These are phyloP conservation scores for Malus hybrid DNA, from an alignment of 331 rosid species.

Conservation along the genomic window DNA sequence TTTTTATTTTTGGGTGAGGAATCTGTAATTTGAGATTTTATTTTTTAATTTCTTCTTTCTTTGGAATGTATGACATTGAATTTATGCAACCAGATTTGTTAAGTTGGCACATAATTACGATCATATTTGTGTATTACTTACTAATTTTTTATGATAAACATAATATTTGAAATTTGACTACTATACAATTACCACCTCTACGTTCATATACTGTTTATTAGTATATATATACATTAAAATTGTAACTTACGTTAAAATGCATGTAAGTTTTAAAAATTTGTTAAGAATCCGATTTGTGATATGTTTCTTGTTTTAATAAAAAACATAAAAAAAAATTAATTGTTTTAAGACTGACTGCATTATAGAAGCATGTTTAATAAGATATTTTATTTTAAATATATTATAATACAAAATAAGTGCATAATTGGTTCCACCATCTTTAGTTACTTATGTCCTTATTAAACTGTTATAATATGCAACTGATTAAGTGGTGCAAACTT, in stretches of 20 bases:
- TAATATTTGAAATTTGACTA: no score
- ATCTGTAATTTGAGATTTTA: slow-evolving; percentile 29
- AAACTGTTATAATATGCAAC: slow-evolving; percentile 1
- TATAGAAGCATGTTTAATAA: slow-evolving; percentile 1
- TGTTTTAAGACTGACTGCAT: slow-evolving; percentile 16
- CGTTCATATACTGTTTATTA: no score
- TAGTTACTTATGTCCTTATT: slow-evolving; percentile 10
- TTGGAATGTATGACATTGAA: slow-evolving; percentile 15
- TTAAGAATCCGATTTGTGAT: background rate
- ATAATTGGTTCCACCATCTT: slow-evolving; percentile 42
- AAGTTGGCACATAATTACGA: background rate
- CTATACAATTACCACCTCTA: background rate
- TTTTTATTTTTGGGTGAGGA: slow-evolving; percentile 25
- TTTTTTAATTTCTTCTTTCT: slow-evolving; percentile 26
- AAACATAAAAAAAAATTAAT: no score
- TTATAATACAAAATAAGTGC: slow-evolving; percentile 1
- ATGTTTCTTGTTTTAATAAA: background rate
- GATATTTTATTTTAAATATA: no score
- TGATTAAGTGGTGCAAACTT: slow-evolving; percentile 22
- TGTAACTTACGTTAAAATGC: no score
- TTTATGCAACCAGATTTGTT: no score
- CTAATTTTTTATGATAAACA: background rate
- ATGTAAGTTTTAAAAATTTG: background rate
- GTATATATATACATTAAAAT: no score
- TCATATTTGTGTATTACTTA: background rate